Conservation (phyloP, 2,329 filamentous ascomycete species). For the Sclerotinia subarctica region DNA sequence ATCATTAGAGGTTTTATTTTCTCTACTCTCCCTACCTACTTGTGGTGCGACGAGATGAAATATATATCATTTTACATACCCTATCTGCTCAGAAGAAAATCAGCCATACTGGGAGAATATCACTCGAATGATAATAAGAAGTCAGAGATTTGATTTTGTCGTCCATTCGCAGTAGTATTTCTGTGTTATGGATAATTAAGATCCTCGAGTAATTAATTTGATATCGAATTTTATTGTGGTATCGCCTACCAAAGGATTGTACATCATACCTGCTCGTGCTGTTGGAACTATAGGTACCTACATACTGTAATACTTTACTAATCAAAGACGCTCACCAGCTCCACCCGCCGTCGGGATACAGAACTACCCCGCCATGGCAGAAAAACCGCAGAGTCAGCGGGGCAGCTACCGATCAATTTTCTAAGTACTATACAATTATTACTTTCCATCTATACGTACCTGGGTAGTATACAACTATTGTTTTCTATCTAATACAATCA, state of each 20-base stretch:
- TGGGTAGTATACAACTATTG: too few species aligned
- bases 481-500: too few species aligned
- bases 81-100: not conserved
- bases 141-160: not conserved
- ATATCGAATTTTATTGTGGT: not conserved
- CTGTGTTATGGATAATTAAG: too few species aligned
- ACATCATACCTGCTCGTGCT: not conserved
- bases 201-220: too few species aligned
- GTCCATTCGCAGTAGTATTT: not conserved
- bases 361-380: slow-evolving; percentile 3
- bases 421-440: too few species aligned
- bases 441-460: too few species aligned
- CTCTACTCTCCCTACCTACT: not conserved
- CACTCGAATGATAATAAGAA: not conserved
- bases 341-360: not conserved
- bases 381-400: not conserved
- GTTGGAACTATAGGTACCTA: not conserved
- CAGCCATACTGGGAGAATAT: not conserved
- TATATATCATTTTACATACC: not conserved
- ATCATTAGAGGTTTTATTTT: not conserved
- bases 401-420: too few species aligned
- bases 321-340: not conserved
- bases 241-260: not conserved
- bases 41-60: not conserved
- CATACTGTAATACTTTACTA: too few species aligned